phyloP scores from a whole-genome alignment of 2,329 filamentous ascomycete species.

The Endoconidiophora polonica region DNA sequence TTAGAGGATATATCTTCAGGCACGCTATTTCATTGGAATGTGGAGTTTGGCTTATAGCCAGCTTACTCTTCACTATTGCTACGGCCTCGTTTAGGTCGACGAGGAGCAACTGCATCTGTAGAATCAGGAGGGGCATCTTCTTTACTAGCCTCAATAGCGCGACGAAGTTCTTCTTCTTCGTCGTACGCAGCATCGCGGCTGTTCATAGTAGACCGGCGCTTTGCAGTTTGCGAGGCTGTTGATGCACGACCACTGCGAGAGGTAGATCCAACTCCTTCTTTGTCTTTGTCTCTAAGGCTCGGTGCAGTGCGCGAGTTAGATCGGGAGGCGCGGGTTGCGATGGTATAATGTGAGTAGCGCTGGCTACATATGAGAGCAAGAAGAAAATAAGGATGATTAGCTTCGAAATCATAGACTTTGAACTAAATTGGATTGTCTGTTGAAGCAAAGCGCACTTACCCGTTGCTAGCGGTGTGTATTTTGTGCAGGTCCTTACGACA shows the following conservation, averaged over 20 bases:
- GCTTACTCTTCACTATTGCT: constrained; percentile 92
- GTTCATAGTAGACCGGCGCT: constrained; percentile 92
- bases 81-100: constrained; percentile 61
- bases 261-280: constrained; percentile 40
- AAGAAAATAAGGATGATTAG: background rate
- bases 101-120: constrained; percentile 33
- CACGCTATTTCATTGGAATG: background rate
- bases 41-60: background rate
- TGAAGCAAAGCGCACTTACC: constrained; percentile 41
- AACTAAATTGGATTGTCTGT: background rate
- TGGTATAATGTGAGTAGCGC: constrained; percentile 50
- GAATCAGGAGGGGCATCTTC: constrained; percentile 46
- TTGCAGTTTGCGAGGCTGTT: constrained; percentile 42
- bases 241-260: constrained; percentile 40
- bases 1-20: background rate
- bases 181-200: constrained; percentile 90
- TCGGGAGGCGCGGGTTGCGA: constrained; percentile 38
- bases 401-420: background rate
- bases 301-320: constrained; percentile 47
- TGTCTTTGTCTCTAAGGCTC: constrained; percentile 27
- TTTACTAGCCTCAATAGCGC: constrained; percentile 90
- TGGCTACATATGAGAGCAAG: constrained; percentile 26
- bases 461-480: constrained; percentile 62
- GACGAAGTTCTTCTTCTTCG: constrained; percentile 74
- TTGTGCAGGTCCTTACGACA: constrained; percentile 86